These are phyloP conservation scores for Akanthomyces dipterigenus DNA, from an alignment of 2,329 filamentous ascomycete genomes.

Conservation along the genomic window DNA sequence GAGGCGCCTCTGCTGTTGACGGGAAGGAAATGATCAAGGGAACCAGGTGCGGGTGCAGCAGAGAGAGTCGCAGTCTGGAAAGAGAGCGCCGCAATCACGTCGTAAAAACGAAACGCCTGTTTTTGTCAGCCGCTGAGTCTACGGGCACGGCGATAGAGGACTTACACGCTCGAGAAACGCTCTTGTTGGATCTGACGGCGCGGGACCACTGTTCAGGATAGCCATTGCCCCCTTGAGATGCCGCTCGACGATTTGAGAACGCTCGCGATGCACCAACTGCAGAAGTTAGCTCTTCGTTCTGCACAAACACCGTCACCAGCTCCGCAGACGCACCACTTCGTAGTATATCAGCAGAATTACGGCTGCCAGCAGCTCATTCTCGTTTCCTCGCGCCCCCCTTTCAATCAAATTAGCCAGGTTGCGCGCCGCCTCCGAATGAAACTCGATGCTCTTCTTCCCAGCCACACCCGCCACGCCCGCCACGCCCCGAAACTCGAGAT, in stretches of 20 bases:
- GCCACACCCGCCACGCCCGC: slow-evolving; percentile 39
- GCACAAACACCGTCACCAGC: no score
- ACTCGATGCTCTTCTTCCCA: slow-evolving; percentile 49
- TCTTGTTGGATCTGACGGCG: slow-evolving; percentile 42
- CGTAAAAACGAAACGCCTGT: slow-evolving; percentile 59
- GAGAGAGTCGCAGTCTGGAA: slow-evolving; percentile 52
- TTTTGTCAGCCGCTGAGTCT: background rate
- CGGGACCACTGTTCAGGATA: slow-evolving; percentile 46
- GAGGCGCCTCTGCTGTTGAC: slow-evolving; percentile 36
- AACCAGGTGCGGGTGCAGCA: slow-evolving; percentile 39
- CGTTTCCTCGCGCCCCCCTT: slow-evolving; percentile 39
- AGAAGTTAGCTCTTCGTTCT: background rate
- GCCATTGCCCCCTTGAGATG: slow-evolving; percentile 57
- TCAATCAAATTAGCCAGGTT: slow-evolving; percentile 52
- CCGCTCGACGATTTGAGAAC: slow-evolving; percentile 52
- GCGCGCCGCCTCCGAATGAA: slow-evolving; percentile 54
- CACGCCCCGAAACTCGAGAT: slow-evolving; percentile 62
- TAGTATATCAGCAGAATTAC: slow-evolving; percentile 59
- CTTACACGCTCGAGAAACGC: slow-evolving; percentile 53
- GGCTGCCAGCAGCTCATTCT: slow-evolving; percentile 52
- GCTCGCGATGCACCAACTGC: slow-evolving; percentile 53
- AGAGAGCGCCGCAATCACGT: slow-evolving; percentile 57
- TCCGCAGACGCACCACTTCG: slow-evolving; percentile 47
- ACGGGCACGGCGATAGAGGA: background rate
- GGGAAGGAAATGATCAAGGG: slow-evolving; percentile 40